Percentiles rank a stretch among this genome's conserved stretches.
Evolutionary conservation across 495 filamentous ascomycete species (phyloP).

Genomic region (Podospora conica): DNA sequence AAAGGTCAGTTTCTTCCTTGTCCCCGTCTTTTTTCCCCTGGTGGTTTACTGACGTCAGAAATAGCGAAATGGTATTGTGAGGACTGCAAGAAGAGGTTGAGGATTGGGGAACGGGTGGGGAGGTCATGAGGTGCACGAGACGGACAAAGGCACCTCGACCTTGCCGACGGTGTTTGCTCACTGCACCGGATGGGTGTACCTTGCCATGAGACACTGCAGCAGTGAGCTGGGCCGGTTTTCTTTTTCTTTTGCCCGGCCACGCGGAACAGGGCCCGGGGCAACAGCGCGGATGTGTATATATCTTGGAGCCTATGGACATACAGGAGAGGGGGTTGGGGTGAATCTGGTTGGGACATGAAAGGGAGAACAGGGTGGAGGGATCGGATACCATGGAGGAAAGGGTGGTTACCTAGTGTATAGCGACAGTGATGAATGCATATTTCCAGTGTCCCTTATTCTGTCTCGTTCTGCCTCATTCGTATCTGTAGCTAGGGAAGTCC

Average conservation of each 20-base stretch:
- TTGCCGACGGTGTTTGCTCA: too few species aligned
- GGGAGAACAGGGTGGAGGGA: too few species aligned
- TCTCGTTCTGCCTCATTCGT: too few species aligned
- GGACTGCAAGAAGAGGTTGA: slow-evolving; percentile 73
- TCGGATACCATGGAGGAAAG: too few species aligned
- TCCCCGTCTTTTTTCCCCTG: background rate
- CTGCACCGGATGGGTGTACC: background rate
- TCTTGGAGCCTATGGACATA: background rate
- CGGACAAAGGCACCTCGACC: too few species aligned
- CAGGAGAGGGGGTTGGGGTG: background rate
- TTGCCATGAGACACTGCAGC: background rate
- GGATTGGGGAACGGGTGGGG: slow-evolving; percentile 34
- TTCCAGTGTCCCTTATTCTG: too few species aligned
- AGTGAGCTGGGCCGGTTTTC: background rate
- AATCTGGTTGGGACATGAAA: background rate
- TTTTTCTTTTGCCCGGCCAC: background rate
- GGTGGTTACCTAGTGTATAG: too few species aligned
- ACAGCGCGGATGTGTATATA: background rate
- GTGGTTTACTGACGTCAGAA: background rate
- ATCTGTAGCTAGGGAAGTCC: too few species aligned
- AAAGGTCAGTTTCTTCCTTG: slow-evolving; percentile 58
- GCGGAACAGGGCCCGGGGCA: background rate
- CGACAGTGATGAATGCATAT: too few species aligned
- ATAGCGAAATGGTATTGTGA: slow-evolving; percentile 88
- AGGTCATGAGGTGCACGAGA: too few species aligned